Base-by-base conservation (phyloP, 805 yeast species). In the Grigorovia transvaalensis region DNA sequence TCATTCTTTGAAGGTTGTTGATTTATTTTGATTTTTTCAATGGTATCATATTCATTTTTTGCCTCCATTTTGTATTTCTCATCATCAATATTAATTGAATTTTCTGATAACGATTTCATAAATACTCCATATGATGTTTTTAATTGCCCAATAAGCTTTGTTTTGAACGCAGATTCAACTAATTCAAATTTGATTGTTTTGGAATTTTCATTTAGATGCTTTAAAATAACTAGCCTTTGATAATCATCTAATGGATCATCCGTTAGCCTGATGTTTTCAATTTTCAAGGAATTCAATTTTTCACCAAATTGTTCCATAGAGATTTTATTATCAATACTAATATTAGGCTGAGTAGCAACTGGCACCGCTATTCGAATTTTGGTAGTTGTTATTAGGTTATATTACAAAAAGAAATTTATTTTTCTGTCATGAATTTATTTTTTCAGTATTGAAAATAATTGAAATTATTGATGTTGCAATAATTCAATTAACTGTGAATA, bases 231-330 rank as follows among this genome's bases (percentile, higher is more conserved):
- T 33, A 20, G 17, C 23, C 48, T 29, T 46, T 46, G 48, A 35
- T 46, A 46, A 20, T 46, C 48, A 35, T 46, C 48, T 13, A 46
- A 20, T 9, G 48, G 48, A 17, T 19, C n/a, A 30, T n/a, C 27
- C 4, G 48, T 46, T 29, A 46, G 30, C 35, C 35, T 38, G 20
- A 46, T 46, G 9, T 38, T 13, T 12, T 38, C 8, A 15, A 38
- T 12, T 38, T 33, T 13, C 9, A 33, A 13, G 8, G 4, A 9
- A 33, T 33, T 33, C 15, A 8, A 33, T 13, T 33, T 33, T 9
- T 33, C 15, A 33, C 38, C 15, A 33, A 33, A 3, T 33, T 33
- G 11, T 33, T 33, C 38, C 3, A 33, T 5, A 33, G 38, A 8
- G 15, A 33, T 11, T 13, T 38, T 15, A 38, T 38, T 38, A 38